phyloP scores from a whole-genome alignment of 306 rosid species.

The Canavalia gladiata region DNA sequence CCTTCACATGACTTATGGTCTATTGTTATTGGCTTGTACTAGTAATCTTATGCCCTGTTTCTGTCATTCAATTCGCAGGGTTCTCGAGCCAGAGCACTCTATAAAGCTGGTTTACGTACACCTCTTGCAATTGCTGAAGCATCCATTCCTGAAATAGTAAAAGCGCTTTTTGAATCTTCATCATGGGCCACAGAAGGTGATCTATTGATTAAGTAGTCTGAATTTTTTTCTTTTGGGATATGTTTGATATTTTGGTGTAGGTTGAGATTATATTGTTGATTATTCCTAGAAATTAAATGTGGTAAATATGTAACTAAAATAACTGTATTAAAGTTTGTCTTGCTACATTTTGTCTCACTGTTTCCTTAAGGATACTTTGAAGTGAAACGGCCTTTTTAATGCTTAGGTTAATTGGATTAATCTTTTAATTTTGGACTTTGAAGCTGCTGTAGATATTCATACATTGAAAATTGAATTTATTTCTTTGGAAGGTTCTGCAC shows the following conservation, averaged over 20 bases:
- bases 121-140: constrained; percentile 98
- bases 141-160: constrained; percentile 79
- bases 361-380: constrained; percentile 23
- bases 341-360: constrained; percentile 34
- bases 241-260: not conserved
- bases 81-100: constrained; percentile 97
- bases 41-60: constrained; percentile 35
- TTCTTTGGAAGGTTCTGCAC: constrained; percentile 71
- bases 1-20: constrained; percentile 32
- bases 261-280: constrained; percentile 25
- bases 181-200: constrained; percentile 92
- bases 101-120: constrained; percentile 91
- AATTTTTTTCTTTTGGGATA: constrained; percentile 1
- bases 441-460: constrained; percentile 34
- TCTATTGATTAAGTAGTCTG: constrained; percentile 31
- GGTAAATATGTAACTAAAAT: constrained; percentile 30
- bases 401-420: constrained; percentile 30
- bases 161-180: constrained; percentile 88
- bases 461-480: constrained; percentile 44
- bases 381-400: constrained; percentile 31
- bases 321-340: constrained; percentile 25
- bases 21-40: constrained; percentile 22
- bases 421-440: constrained; percentile 15
- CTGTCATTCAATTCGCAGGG: constrained; percentile 68
- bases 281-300: constrained; percentile 37